Base-by-base conservation (phyloP, 345 rosid genomes). In the Durio zibethinus region DNA sequence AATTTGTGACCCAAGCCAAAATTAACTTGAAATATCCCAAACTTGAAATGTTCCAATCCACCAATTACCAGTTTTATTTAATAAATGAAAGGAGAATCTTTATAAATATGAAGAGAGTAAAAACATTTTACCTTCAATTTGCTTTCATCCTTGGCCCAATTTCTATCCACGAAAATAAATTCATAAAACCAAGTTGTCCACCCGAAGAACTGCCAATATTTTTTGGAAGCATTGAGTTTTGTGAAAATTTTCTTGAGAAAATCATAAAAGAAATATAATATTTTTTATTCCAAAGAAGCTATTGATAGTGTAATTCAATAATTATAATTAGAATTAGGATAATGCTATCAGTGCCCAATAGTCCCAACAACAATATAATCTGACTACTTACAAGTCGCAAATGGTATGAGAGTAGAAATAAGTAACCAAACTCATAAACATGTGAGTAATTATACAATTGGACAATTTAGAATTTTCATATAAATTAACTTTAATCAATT, bases 81-180 rank as follows among this genome's bases (percentile, higher is more conserved):
- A 50, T 50, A 16, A 7, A 50, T 50, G 21, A 50, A 50, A 50
- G 7, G 21, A 52, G 8, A 52, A 52, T 18, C 9, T 52, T 10
- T 3, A 38, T 38, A 42, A 2, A 42, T 42, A 9, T 10, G 50
- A 45, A 47, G 14, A 47, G 18, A 47, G 52, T 2, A 21, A 54
- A 1, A 20, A 54, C 14, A 54, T 64, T 8, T 27, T 47, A 69
- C 74, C 74, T 47, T 69, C 36, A 69, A 29, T 29, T 47, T 69
- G 74, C 15, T 16, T 47, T 16, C 74, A 29, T 69, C 74, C 40
- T 47, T 69, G 1, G 74, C 74, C 74, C 74, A 69, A 27, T 69
- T 69, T 69, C 74, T 69, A 69, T 69, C 57, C 57, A 47, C 15
- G 25, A 69, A 69, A 16, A 69, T 69, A 29, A 27, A 69, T 47